Conservation (phyloP, 2,329 filamentous ascomycete species). For the Sordariomycetes sp. region DNA sequence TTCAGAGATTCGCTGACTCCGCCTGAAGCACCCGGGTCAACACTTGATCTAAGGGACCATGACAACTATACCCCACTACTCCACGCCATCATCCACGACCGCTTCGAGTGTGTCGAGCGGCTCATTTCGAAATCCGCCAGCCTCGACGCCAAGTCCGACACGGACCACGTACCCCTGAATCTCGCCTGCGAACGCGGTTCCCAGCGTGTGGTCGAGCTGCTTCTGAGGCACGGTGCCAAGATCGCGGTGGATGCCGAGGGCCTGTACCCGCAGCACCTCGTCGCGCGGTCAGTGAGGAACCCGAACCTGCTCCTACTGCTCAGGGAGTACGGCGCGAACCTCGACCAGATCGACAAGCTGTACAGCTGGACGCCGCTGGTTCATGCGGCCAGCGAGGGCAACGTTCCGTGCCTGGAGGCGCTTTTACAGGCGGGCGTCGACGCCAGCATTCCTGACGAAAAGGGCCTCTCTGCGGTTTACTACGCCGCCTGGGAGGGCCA, state of each 20-base stretch:
- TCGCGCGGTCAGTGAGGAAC: conserved; percentile 76
- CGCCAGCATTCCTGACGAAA: conserved; percentile 75
- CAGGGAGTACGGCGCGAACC: conserved; percentile 73
- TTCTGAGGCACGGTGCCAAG: conserved; percentile 66
- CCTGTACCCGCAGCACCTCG: conserved; percentile 90
- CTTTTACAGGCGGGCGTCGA: conserved; percentile 70
- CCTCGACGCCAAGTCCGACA: conserved; percentile 72
- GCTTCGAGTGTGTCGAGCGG: conserved; percentile 65
- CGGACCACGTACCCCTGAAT: conserved; percentile 89
- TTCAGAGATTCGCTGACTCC: background rate
- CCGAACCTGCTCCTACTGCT: conserved; percentile 69
- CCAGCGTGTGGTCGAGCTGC: conserved; percentile 67
- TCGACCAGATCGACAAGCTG: conserved; percentile 87
- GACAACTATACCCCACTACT: conserved; percentile 96
- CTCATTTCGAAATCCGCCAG: conserved; percentile 69
- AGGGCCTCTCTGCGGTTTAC: conserved; percentile 87
- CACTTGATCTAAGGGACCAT: conserved; percentile 80
- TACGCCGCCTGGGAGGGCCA: conserved; percentile 98
- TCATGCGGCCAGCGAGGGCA: conserved; percentile 91
- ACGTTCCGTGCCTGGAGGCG: conserved; percentile 73
- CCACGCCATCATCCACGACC: conserved; percentile 83
- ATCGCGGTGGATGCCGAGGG: conserved; percentile 94
- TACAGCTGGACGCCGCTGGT: conserved; percentile 97
- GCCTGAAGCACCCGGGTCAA: conserved; percentile 50
- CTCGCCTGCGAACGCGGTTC: conserved; percentile 91